Conservation (phyloP, 306 rosid genomes). For the Vigna mungo region DNA sequence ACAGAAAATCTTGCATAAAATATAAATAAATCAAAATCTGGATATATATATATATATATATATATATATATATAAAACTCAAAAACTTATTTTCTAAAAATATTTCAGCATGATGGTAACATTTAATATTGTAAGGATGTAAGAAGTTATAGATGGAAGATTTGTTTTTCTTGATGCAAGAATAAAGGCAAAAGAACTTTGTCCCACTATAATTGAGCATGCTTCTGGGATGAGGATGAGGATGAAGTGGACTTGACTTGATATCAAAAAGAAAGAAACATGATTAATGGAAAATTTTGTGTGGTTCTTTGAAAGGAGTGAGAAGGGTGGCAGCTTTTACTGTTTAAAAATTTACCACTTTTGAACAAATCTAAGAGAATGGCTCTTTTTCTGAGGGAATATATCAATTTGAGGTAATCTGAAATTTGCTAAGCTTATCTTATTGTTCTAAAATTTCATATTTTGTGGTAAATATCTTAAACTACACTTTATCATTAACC, state of each 20-base stretch:
- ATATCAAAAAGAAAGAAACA: constrained; percentile 37
- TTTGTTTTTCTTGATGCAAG: constrained; percentile 8
- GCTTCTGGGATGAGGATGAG: constrained; percentile 28
- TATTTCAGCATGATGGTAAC: neutral
- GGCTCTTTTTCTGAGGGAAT: constrained; percentile 50
- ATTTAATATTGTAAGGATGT: neutral
- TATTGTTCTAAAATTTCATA: too few relatives aligned
- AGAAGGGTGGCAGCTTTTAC: constrained; percentile 73
- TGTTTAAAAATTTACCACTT: constrained; percentile 64
- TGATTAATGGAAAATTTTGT: constrained; percentile 43
- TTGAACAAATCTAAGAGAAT: constrained; percentile 62
- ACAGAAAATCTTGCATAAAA: too few relatives aligned
- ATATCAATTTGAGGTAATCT: constrained; percentile 35
- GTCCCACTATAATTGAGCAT: constrained; percentile 36
- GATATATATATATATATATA: too few relatives aligned
- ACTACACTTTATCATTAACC: too few relatives aligned
- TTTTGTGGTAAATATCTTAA: too few relatives aligned
- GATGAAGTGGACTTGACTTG: constrained; percentile 35
- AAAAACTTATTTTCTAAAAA: too few relatives aligned
- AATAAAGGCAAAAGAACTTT: constrained; percentile 17
- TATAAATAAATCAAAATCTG: too few relatives aligned
- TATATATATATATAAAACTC: too few relatives aligned
- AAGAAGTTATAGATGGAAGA: neutral
- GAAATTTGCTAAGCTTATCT: constrained; percentile 30
- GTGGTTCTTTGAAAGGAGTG: constrained; percentile 44